Evolutionary conservation across 108 stramenopile species (phyloP), one percentile per base, ranked within the genome.

Genomic region (Chaetoceros tenuissimus): DNA sequence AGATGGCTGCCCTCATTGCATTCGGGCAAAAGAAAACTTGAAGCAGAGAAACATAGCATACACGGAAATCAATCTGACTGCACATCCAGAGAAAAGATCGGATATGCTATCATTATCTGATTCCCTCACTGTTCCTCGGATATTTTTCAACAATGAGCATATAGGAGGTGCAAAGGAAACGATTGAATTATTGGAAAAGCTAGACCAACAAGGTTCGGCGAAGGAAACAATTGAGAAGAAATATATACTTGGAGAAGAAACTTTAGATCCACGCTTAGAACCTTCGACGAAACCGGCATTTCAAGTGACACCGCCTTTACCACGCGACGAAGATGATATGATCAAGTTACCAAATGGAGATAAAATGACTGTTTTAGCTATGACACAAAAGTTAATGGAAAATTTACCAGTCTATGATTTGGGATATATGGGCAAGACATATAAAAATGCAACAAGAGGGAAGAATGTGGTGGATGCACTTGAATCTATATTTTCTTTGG

Each of bases 151-250:
- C 50, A 61, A 66, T 3, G 25, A 29, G 1, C 63, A 72, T 28
- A 57, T 81, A 13, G 80, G 80, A 26, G 80, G 80, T 26, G 62
- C 57, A 3, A 73, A 77, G 31, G 73, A 74, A 24, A 63, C 65
- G 1, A 23, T 75, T 3, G 50, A 24, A 3, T 20, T 74, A 25
- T 48, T 81, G 48, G 44, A 59, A 18, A 28, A 46, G 53, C 76
- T 72, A 74, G 79, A 80, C 28, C 46, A 67, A 52, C 56, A 73
- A 29, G 18, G 57, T 44, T 28, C 56, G n/a, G n/a, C n/a, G n/a
- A n/a, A n/a, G n/a, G 25, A 25, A 0, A 18, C 48, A 19, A 45
- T n/a, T 3, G 16, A 19, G 59, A 30, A 20, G 48, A 25, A 16
- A 47, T 48, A 7, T 19, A 22, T 7, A 17, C 25, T n/a, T n/a